Conservation (phyloP, 2,329 filamentous ascomycete genomes). For the Xylariales sp. region DNA sequence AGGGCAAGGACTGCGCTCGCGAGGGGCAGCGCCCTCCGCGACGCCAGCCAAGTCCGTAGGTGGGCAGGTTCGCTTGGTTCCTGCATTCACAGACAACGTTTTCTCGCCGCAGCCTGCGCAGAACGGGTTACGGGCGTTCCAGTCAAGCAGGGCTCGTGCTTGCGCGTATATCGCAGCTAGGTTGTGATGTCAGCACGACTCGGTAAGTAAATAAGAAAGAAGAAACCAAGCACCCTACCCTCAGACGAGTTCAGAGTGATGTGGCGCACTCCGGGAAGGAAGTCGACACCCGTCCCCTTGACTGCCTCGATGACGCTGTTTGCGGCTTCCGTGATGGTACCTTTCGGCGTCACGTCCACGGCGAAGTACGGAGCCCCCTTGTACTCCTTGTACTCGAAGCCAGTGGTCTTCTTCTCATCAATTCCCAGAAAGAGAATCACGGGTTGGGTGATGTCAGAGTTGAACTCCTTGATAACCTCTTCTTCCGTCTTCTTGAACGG, state of each 20-base stretch:
- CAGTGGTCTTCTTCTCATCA: slow-evolving; percentile 54
- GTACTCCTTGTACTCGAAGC: slow-evolving; percentile 64
- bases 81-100: slow-evolving; percentile 74
- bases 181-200: slow-evolving; percentile 4
- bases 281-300: slow-evolving; percentile 57
- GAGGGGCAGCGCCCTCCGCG: slow-evolving; percentile 32
- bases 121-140: slow-evolving; percentile 90
- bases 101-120: slow-evolving; percentile 84
- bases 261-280: slow-evolving; percentile 54
- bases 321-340: slow-evolving; percentile 56
- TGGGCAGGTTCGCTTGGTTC: slow-evolving; percentile 77
- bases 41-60: slow-evolving; percentile 57
- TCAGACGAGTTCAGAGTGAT: slow-evolving; percentile 41
- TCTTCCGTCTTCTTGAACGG: slow-evolving; percentile 70
- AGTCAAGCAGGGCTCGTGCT: slow-evolving; percentile 83
- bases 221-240: slow-evolving; percentile 28
- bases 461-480: slow-evolving; percentile 66
- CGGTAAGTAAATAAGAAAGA: slow-evolving; percentile 1
- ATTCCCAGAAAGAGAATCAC: slow-evolving; percentile 82
- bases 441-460: slow-evolving; percentile 64
- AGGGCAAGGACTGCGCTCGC: slow-evolving; percentile 65
- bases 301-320: slow-evolving; percentile 54
- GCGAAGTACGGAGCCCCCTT: slow-evolving; percentile 83
- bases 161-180: slow-evolving; percentile 89
- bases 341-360: slow-evolving; percentile 76